Base-by-base conservation (phyloP, 768 basidiomycete species). In the Pleurotus platypus region DNA sequence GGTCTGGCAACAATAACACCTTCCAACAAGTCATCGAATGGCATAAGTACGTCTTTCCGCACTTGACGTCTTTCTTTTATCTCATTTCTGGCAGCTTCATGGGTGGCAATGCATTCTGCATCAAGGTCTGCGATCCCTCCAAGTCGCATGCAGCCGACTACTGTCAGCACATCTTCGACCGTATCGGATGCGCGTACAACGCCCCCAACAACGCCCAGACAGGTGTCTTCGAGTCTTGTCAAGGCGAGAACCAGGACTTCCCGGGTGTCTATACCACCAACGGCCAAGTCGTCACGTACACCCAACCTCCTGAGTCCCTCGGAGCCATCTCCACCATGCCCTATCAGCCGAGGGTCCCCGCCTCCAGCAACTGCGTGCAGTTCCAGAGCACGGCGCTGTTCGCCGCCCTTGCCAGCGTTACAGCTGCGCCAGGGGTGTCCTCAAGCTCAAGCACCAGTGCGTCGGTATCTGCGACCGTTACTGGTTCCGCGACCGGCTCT, bases 91-190 rank as follows among this genome's bases (percentile, higher is more conserved):
- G 22, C 60, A 82, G 84, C 57, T 87, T 86, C 71, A 79, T 86
- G 58, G 85, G 85, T 46, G 73, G 71, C 38, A 61, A 69, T 56
- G 53, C 57, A 30, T 82, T 85, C 71, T 88, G 85, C 65, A 55
- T 85, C 55, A 88, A 87, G 69, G 66, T 75, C 1, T 89, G 87
- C 69, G 79, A 86, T 62, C 80, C 80, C 2, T 58, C 67, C 3
- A 75, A 74, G 4, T 63, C 74, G 35, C 75, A 78, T 59, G 73
- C 76, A 0, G 67, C 66, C 7, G 68, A 69, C 27, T 75, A 70
- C 63, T 87, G 86, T 70, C 73, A 84, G 65, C 83, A 89, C 73
- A 78, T 80, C 58, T 83, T 74, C 55, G 85, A 86, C 63, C 83
- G 82, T 54, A 80, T 86, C 39, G 87, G 87, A 4, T 80, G 82